Evolutionary conservation across 1,284 basidiomycete species (phyloP), one percentile per base, ranked within the genome.

Genomic region (Cryptococcus sp.): DNA sequence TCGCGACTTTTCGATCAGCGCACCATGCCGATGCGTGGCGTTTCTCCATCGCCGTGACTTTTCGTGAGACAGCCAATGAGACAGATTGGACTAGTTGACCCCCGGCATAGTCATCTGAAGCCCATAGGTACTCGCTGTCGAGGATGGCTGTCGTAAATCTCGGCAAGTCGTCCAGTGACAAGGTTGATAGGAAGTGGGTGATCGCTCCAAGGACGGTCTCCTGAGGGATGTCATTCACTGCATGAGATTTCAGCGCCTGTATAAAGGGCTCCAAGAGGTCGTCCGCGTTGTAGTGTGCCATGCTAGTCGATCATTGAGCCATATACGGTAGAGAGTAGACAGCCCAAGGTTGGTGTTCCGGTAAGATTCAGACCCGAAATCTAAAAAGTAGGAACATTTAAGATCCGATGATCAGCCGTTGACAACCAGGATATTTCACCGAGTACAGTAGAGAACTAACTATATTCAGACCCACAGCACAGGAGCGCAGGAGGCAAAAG

Each of bases 141-240:
- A 28, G 28, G 11, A 11, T 28, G 5, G 28, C 45, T 13, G 48
- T n/a, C 14, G 54, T 46, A 4, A 49, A 49, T 23, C 16, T 36
- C 18, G 5, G 16, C 10, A 1, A 1, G 40, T 23, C 4, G 24
- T 31, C 67, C 62, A 67, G 7, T 69, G 39, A 0, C 56, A 66
- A 54, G n/a, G 56, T 55, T 0, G 59, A 53, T 13, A 71, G 52
- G 56, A 66, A 73, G 53, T 73, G 70, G 2, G 61, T 62, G 25
- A 71, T 59, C 0, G 69, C 70, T 5, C 70, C 69, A 19, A 56
- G 50, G 4, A 71, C 49, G 0, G 66, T 70, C 22, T 58, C 50
- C 11, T 37, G 16, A 2, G 70, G 67, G n/a, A 73, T 54, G 1
- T 52, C 41, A 32, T 62, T 54, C 2, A 56, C 43, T 1, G 46